phyloP scores from a whole-genome alignment of 352 stramenopile species.

The Thraustochytrium striatum region DNA sequence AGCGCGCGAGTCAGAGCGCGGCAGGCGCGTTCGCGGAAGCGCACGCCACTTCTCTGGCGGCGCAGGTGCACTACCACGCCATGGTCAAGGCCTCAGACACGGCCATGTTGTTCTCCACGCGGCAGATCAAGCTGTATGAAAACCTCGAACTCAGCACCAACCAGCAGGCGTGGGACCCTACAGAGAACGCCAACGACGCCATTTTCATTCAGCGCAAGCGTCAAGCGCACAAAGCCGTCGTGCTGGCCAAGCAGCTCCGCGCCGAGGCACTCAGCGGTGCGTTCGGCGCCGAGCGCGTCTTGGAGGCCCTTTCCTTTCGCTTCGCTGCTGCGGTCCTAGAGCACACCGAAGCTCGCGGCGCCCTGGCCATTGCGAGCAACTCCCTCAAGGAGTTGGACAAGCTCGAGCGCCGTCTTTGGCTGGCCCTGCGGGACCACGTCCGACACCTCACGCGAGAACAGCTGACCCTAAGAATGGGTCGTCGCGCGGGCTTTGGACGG shows the following conservation, averaged over 20 bases:
- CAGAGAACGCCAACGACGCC: conserved; percentile 43
- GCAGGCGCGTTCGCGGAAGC: neutral
- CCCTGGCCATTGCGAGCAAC: no score
- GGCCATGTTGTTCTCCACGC: conserved; percentile 42
- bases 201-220: conserved; percentile 49
- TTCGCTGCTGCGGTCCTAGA: no score
- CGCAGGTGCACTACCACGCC: conserved; percentile 43
- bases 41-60: conserved; percentile 16
- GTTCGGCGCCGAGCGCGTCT: no score
- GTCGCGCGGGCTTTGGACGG: neutral
- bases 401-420: no score
- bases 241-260: conserved; percentile 14
- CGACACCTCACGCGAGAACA: no score
- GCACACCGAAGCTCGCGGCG: no score
- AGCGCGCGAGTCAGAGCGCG: neutral
- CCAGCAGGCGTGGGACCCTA: conserved; percentile 45
- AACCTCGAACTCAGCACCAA: conserved; percentile 29
- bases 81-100: conserved; percentile 33
- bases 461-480: neutral
- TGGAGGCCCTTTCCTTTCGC: no score
- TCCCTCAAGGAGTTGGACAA: no score
- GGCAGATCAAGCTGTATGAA: conserved; percentile 43
- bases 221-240: conserved; percentile 34
- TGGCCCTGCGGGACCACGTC: no score
- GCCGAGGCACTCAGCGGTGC: neutral